A percentile compares a stretch with the other conserved stretches of the same genome.
These are phyloP conservation scores for Solanum sparsipilum DNA, from an alignment of 257 asterid species.

Conservation along the genomic window DNA sequence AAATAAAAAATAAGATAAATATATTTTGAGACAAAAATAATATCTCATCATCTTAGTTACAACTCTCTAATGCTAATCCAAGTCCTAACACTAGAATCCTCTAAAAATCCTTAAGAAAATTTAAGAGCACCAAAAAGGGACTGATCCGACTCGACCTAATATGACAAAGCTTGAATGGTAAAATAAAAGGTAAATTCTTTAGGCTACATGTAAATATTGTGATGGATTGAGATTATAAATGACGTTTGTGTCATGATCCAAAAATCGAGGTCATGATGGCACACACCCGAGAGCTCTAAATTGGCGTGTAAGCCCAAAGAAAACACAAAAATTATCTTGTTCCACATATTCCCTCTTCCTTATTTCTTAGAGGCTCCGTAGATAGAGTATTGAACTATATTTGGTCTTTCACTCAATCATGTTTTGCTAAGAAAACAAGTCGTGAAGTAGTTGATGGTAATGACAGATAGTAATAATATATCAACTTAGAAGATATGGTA, in stretches of 20 bases:
- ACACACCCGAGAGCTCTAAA: too few relatives aligned
- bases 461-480: background rate
- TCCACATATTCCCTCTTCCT: background rate
- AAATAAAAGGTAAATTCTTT: background rate
- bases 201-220: background rate
- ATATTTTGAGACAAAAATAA: too few relatives aligned
- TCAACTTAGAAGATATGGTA: background rate
- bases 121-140: too few relatives aligned
- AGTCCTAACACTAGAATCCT: background rate
- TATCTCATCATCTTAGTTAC: background rate
- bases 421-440: background rate
- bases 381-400: background rate
- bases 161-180: background rate
- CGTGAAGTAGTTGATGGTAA: background rate
- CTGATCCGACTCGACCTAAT: fast-evolving
- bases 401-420: background rate
- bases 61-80: background rate
- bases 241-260: background rate
- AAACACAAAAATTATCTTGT: background rate
- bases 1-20: background rate
- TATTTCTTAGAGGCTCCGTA: background rate
- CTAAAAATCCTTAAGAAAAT: background rate
- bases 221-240: background rate
- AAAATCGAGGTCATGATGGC: too few relatives aligned
- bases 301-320: too few relatives aligned